A percentile compares a stretch with the other conserved stretches of the same genome.
phyloP scores from a whole-genome alignment of 2,329 filamentous ascomycete species.

The Berkeleyomyces rouxiae region DNA sequence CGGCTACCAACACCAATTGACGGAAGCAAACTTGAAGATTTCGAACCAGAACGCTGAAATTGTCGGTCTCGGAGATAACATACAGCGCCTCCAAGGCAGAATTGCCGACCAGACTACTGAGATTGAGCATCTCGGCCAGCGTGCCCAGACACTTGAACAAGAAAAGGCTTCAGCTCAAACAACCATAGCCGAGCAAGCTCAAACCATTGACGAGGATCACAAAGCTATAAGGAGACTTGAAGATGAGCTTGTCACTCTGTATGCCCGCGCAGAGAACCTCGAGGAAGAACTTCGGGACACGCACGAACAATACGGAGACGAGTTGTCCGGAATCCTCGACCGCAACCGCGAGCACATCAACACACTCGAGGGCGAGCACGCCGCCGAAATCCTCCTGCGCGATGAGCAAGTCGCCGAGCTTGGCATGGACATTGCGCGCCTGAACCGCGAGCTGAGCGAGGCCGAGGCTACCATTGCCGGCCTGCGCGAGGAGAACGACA shows the following conservation, averaged over 20 bases:
- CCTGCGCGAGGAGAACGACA: slow-evolving; percentile 10
- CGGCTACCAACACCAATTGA: slow-evolving; percentile 27
- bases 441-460: slow-evolving; percentile 5
- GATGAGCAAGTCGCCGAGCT: slow-evolving; percentile 5
- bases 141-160: neutral
- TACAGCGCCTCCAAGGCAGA: neutral
- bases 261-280: slow-evolving; percentile 25
- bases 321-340: slow-evolving; percentile 17
- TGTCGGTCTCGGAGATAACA: slow-evolving; percentile 30
- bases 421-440: slow-evolving; percentile 6
- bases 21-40: slow-evolving; percentile 21
- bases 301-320: slow-evolving; percentile 21
- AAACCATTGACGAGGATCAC: slow-evolving; percentile 23
- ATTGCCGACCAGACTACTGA: neutral
- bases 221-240: slow-evolving; percentile 28
- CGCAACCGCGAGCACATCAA: neutral
- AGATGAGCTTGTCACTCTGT: slow-evolving; percentile 25
- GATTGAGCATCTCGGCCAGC: neutral
- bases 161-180: slow-evolving; percentile 19
- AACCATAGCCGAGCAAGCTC: slow-evolving; percentile 22
- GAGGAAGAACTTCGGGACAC: slow-evolving; percentile 24
- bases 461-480: slow-evolving; percentile 4
- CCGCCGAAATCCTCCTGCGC: neutral
- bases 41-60: slow-evolving; percentile 25
- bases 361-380: neutral